phyloP scores from a whole-genome alignment of 129 eudicot genomes.

The Flaveria robusta region DNA sequence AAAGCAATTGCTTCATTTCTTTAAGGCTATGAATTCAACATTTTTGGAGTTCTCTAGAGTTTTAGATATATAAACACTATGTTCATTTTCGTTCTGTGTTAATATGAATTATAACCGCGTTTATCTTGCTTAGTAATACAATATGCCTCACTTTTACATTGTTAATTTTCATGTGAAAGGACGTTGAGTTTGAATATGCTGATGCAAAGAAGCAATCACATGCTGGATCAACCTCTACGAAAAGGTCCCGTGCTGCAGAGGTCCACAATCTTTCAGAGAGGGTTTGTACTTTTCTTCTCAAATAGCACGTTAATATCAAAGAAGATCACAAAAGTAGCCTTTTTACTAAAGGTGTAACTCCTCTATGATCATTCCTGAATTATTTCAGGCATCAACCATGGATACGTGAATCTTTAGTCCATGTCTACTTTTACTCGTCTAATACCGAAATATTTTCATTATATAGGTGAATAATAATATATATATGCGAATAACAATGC shows the following conservation, averaged over 20 bases:
- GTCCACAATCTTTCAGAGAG: constrained; percentile 91
- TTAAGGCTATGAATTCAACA: background rate
- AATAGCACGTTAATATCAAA: background rate
- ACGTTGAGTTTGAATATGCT: constrained; percentile 50
- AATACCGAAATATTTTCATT: too few species aligned
- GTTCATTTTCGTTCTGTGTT: background rate
- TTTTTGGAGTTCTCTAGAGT: background rate
- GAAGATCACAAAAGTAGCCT: too few species aligned
- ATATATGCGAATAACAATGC: too few species aligned
- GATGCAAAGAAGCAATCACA: constrained; percentile 58
- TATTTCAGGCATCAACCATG: too few species aligned
- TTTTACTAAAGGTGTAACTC: too few species aligned
- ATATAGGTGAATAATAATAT: too few species aligned
- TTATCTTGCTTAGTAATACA: background rate
- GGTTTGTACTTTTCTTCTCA: constrained; percentile 40
- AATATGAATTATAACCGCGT: background rate
- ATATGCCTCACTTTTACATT: background rate
- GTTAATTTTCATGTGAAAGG: background rate
- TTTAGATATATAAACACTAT: background rate
- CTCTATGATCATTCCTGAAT: too few species aligned
- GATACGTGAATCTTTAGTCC: too few species aligned
- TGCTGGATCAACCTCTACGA: constrained; percentile 61
- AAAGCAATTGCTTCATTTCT: too few species aligned
- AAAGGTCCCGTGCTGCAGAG: constrained; percentile 88
- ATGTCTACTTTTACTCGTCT: too few species aligned